Conservation (phyloP, 1,284 basidiomycete species). For the Schizophyllum amplum region DNA sequence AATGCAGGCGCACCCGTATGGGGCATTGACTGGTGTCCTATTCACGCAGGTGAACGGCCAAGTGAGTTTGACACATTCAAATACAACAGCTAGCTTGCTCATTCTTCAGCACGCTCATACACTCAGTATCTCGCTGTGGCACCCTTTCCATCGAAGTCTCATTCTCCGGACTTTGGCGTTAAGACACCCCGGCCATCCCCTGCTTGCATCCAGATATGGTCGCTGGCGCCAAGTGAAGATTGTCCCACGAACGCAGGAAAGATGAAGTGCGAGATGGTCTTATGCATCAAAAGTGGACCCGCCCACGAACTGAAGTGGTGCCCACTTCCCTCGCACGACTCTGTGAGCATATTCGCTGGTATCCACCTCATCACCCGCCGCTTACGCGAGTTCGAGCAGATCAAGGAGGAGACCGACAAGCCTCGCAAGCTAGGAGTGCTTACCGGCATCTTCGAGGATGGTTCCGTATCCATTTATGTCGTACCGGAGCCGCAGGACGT, state of each 20-base stretch:
- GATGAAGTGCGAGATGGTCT: conserved; percentile 63
- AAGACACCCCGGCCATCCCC: conserved; percentile 41
- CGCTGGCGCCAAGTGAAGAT: conserved; percentile 24
- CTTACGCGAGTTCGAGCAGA: conserved; percentile 15
- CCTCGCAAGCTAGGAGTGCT: conserved; percentile 74
- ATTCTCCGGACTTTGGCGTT: conserved; percentile 53
- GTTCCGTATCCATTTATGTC: conserved; percentile 65
- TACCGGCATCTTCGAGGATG: conserved; percentile 79
- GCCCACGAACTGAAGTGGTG: conserved; percentile 83
- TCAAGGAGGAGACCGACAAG: conserved; percentile 9
- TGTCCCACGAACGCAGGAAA: conserved; percentile 25
- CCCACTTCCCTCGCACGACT: conserved; percentile 73
- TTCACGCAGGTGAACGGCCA: conserved; percentile 49
- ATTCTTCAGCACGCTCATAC: conserved; percentile 36
- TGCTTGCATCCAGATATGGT: conserved; percentile 72
- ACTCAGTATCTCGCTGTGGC: conserved; percentile 81
- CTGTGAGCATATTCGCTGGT: conserved; percentile 21
- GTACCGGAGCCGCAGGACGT: conserved; percentile 71
- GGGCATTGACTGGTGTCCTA: conserved; percentile 88
- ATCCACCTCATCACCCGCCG: neutral
- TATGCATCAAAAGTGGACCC: conserved; percentile 71
- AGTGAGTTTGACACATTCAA: too few relatives aligned
- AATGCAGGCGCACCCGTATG: conserved; percentile 81
- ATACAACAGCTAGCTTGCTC: conserved; percentile 1
- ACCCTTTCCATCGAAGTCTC: conserved; percentile 54